Evolutionary conservation across 2,329 filamentous ascomycete genomes (phyloP).

Genomic region (Aspergillus persii): DNA sequence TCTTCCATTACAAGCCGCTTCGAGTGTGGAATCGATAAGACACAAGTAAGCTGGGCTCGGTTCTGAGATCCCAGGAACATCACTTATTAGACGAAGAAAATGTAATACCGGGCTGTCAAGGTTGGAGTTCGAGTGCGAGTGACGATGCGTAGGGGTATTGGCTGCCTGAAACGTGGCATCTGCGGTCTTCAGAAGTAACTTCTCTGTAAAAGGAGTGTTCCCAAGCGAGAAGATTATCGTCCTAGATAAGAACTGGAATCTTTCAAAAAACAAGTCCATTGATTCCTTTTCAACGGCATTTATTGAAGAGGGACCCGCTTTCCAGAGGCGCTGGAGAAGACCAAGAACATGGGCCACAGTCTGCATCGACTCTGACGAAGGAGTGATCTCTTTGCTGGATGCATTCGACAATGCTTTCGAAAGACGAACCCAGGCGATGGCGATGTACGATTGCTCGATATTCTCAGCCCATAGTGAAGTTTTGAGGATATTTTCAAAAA

Average conservation of each 20-base stretch:
- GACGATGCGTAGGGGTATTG: slow-evolving; percentile 37
- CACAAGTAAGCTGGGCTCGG: slow-evolving; percentile 26
- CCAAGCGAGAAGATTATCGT: slow-evolving; percentile 53
- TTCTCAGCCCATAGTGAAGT: slow-evolving; percentile 50
- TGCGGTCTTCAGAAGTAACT: slow-evolving; percentile 51
- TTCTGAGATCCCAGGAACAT: slow-evolving; percentile 13
- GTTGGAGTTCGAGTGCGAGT: slow-evolving; percentile 24
- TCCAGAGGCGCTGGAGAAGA: slow-evolving; percentile 69
- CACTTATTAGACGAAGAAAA: slow-evolving; percentile 36
- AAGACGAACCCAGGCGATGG: slow-evolving; percentile 62
- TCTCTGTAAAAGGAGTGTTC: slow-evolving; percentile 51
- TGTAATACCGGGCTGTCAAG: slow-evolving; percentile 39
- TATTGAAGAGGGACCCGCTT: slow-evolving; percentile 45
- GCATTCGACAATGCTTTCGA: slow-evolving; percentile 59
- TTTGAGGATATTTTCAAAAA: slow-evolving; percentile 55
- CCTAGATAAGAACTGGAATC: slow-evolving; percentile 52
- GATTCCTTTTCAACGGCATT: slow-evolving; percentile 27
- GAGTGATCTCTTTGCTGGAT: slow-evolving; percentile 82
- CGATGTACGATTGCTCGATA: slow-evolving; percentile 44
- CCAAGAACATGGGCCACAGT: slow-evolving; percentile 72
- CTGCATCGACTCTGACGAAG: slow-evolving; percentile 76
- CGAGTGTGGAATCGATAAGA: slow-evolving; percentile 31
- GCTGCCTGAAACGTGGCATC: slow-evolving; percentile 53
- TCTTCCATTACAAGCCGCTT: slow-evolving; percentile 33
- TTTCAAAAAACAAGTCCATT: slow-evolving; percentile 44